Percentiles rank a stretch among this genome's conserved stretches.
Evolutionary conservation across 306 rosid species (phyloP).

Genomic region (Glycine tomentella): DNA sequence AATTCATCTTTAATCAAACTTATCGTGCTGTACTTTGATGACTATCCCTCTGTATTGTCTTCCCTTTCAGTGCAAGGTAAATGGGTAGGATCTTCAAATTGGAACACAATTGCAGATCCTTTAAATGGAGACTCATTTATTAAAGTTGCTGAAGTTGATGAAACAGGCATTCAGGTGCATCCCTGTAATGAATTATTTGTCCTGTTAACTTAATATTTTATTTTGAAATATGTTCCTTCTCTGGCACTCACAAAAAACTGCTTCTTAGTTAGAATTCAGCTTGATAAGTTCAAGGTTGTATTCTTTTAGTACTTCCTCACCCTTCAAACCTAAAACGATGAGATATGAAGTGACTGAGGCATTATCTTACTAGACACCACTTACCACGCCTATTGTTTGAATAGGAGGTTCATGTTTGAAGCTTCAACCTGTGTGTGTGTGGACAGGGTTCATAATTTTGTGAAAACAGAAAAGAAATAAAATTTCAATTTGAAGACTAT

Average conservation of each 20-base stretch:
- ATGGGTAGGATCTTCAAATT: constrained; percentile 73
- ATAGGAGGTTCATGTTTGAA: constrained; percentile 28
- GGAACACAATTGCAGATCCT: constrained; percentile 84
- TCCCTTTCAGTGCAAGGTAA: constrained; percentile 86
- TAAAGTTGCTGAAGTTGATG: constrained; percentile 86
- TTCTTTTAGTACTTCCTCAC: constrained; percentile 18
- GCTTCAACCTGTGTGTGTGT: constrained; percentile 10
- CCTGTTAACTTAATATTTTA: constrained; percentile 14
- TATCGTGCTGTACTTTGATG: background rate
- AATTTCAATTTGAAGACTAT: constrained; percentile 26
- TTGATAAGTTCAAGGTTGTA: constrained; percentile 1
- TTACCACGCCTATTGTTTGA: constrained; percentile 19
- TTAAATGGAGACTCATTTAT: constrained; percentile 94
- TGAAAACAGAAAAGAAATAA: constrained; percentile 4
- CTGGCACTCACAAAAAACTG: background rate
- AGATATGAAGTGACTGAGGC: constrained; percentile 33
- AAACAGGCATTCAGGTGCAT: constrained; percentile 76
- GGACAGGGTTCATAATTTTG: constrained; percentile 22
- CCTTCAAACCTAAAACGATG: constrained; percentile 34
- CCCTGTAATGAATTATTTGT: constrained; percentile 6
- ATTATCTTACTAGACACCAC: background rate
- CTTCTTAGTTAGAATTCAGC: constrained; percentile 2
- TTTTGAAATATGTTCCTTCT: constrained; percentile 35
- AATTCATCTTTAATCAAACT: constrained; percentile 22
- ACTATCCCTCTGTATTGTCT: constrained; percentile 30